A percentile compares a stretch with the other conserved stretches of the same genome.
Evolutionary conservation across 2,329 filamentous ascomycete species (phyloP).

Genomic region (Colletotrichum trifolii): DNA sequence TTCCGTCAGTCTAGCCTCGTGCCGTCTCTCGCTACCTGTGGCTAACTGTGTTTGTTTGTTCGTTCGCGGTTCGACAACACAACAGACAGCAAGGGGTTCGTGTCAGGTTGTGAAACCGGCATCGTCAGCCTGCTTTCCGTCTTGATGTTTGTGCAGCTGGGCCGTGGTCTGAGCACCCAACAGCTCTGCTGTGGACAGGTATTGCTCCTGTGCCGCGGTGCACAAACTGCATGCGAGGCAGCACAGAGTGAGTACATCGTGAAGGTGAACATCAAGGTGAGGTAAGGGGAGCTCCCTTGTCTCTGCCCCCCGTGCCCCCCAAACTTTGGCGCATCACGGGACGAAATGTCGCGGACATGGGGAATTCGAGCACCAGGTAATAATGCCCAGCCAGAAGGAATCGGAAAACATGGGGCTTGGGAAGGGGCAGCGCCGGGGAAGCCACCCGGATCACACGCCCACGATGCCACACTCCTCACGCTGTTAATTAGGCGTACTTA

Average conservation of each 20-base stretch:
- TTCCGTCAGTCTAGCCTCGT: too few relatives aligned
- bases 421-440: slow-evolving; percentile 11
- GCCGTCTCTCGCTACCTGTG: too few relatives aligned
- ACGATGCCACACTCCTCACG: too few relatives aligned
- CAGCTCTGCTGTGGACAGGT: not conserved
- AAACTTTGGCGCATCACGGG: slow-evolving; percentile 21
- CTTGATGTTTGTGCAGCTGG: slow-evolving; percentile 7
- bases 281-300: slow-evolving; percentile 8
- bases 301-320: slow-evolving; percentile 21
- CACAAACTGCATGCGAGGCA: too few relatives aligned
- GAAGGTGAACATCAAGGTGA: too few relatives aligned
- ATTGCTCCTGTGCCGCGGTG: not conserved
- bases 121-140: slow-evolving; percentile 7
- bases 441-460: slow-evolving; percentile 3
- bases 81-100: slow-evolving; percentile 6
- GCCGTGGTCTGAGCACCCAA: not conserved
- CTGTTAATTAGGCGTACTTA: too few relatives aligned
- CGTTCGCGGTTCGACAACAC: not conserved
- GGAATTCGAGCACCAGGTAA: slow-evolving; percentile 13
- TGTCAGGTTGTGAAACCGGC: slow-evolving; percentile 14
- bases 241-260: too few relatives aligned
- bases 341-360: slow-evolving; percentile 30
- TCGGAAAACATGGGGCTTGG: slow-evolving; percentile 16
- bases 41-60: too few relatives aligned
- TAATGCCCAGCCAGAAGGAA: not conserved